These are phyloP conservation scores for Podospora pseudopauciseta DNA, from an alignment of 495 filamentous ascomycete genomes.

Conservation along the genomic window DNA sequence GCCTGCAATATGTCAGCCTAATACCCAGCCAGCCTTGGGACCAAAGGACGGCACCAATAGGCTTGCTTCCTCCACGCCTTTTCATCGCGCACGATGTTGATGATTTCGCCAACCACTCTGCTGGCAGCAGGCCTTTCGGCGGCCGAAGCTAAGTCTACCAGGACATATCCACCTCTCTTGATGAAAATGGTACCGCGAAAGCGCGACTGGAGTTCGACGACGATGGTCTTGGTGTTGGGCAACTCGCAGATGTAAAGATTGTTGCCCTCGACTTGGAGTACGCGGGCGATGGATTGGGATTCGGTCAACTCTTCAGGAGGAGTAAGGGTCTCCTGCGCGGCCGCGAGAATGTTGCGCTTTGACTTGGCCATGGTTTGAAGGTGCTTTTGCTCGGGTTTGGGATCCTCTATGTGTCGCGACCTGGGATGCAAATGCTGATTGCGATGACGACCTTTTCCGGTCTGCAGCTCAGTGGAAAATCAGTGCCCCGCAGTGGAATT, in stretches of 20 bases:
- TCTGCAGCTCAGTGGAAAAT: not conserved
- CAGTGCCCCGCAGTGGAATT: conserved; percentile 17
- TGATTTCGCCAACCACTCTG: conserved; percentile 81
- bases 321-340: conserved; percentile 67
- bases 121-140: conserved; percentile 67
- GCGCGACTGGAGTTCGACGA: conserved; percentile 73
- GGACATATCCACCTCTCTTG: conserved; percentile 77
- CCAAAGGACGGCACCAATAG: conserved; percentile 64
- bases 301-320: conserved; percentile 64
- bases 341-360: conserved; percentile 68
- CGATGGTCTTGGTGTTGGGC: conserved; percentile 51
- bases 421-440: not conserved
- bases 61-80: conserved; percentile 82
- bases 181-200: conserved; percentile 93
- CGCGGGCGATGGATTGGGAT: conserved; percentile 66
- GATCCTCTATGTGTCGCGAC: not conserved
- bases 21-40: not conserved
- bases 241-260: conserved; percentile 74
- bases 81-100: conserved; percentile 89
- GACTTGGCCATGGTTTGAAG: conserved; percentile 61
- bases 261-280: conserved; percentile 80
- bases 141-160: conserved; percentile 65
- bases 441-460: not conserved
- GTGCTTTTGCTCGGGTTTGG: not conserved
- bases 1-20: conserved; percentile 50